A percentile compares a stretch with the other conserved stretches of the same genome.
These are phyloP conservation scores for Friedmanniomyces simplex DNA, from an alignment of 495 filamentous ascomycete genomes.

Conservation along the genomic window DNA sequence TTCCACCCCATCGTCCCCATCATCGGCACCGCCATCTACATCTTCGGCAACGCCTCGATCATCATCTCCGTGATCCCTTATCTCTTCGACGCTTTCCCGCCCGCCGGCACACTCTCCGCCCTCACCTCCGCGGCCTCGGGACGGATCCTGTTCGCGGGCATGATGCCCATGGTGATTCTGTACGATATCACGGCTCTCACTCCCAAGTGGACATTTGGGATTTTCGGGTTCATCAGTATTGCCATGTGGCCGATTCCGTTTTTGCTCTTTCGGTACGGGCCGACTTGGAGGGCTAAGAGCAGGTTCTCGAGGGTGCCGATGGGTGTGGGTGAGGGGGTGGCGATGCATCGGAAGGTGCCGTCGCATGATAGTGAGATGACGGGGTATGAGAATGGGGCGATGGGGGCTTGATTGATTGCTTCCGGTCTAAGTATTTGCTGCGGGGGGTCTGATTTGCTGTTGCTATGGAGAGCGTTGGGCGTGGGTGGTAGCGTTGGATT, in stretches of 20 bases:
- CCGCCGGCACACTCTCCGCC: constrained; percentile 24
- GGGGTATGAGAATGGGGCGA: too few species aligned
- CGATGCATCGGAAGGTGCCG: background rate
- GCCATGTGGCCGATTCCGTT: constrained; percentile 20
- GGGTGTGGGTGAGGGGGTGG: background rate
- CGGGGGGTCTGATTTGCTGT: too few species aligned
- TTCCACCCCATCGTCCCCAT: constrained; percentile 23
- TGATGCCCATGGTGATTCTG: constrained; percentile 22
- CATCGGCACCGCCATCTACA: constrained; percentile 21
- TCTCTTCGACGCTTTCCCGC: constrained; percentile 36
- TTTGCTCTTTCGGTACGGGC: constrained; percentile 23
- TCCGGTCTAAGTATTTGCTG: too few species aligned
- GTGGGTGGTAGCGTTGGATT: too few species aligned
- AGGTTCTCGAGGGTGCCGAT: background rate
- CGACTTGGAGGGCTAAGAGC: constrained; percentile 11
- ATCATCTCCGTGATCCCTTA: constrained; percentile 33
- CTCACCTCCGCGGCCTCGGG: constrained; percentile 22
- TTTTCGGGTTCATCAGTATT: constrained; percentile 27
- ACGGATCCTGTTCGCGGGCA: constrained; percentile 21
- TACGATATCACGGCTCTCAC: constrained; percentile 21
- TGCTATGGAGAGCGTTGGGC: too few species aligned
- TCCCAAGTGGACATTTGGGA: constrained; percentile 23
- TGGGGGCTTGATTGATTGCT: too few species aligned
- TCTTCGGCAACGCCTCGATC: constrained; percentile 26
- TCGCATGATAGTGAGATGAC: background rate